Conservation (phyloP, 805 yeast genomes). For the Zygosaccharomyces bailii region DNA sequence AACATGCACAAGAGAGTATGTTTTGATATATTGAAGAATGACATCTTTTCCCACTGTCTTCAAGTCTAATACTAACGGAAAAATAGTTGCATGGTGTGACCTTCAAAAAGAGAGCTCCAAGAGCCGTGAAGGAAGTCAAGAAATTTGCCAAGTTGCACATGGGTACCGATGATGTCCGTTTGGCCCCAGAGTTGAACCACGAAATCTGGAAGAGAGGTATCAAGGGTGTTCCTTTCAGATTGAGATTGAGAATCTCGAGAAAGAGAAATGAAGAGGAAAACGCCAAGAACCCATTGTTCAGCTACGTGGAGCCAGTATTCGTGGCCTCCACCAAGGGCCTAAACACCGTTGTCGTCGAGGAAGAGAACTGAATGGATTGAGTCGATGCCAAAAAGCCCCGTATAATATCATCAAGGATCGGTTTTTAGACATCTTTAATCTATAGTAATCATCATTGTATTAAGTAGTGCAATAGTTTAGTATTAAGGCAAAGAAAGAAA, state of each 20-base stretch:
- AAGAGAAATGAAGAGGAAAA: constrained; percentile 99
- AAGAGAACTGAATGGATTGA: constrained; percentile 46
- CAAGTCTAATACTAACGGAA: background rate
- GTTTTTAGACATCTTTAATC: constrained; percentile 1
- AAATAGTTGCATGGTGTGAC: constrained; percentile 88
- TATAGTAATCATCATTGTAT: constrained; percentile 5
- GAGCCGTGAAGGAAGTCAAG: constrained; percentile 98
- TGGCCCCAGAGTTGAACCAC: constrained; percentile 98
- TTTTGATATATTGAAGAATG: constrained; percentile 23
- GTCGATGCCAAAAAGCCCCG: background rate
- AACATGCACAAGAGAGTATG: constrained; percentile 99
- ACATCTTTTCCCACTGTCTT: constrained; percentile 28
- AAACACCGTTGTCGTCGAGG: constrained; percentile 95
- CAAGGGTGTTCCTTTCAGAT: constrained; percentile 97
- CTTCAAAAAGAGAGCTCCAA: constrained; percentile 99
- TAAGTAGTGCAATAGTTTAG: constrained; percentile 7
- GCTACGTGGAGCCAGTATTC: constrained; percentile 95
- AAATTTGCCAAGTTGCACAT: constrained; percentile 97
- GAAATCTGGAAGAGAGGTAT: constrained; percentile 99
- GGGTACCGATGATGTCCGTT: constrained; percentile 98
- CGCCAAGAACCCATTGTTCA: constrained; percentile 95
- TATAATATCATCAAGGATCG: background rate
- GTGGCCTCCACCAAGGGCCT: constrained; percentile 97
- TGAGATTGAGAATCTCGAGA: constrained; percentile 98
- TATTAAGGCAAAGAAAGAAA: background rate